Evolutionary conservation across 495 filamentous ascomycete genomes (phyloP).

Genomic region (Staphylotrichum longicolle): DNA sequence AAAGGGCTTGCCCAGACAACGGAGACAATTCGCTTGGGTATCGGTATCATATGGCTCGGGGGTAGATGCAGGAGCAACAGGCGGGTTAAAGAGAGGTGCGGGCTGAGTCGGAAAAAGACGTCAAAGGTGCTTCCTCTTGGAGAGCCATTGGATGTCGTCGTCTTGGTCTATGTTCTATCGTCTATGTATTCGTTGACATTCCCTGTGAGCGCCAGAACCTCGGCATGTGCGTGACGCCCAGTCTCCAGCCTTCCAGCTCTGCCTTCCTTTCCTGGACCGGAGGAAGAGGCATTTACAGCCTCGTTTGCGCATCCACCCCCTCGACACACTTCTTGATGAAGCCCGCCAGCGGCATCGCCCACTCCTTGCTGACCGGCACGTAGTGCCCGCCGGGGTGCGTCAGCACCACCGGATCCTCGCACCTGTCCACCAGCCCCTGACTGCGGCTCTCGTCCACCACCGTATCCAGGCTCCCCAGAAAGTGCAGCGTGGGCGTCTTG

Average conservation of each 20-base stretch:
- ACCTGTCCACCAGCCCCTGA: conserved; percentile 63
- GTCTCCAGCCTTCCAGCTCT: too few species aligned
- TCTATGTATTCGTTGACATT: too few species aligned
- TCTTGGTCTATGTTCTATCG: neutral
- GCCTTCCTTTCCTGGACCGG: too few species aligned
- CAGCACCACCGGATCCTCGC: conserved; percentile 61
- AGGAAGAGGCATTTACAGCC: neutral
- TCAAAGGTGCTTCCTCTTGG: neutral
- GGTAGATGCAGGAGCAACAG: conserved; percentile 19
- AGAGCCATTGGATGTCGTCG: neutral
- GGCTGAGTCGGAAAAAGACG: conserved; percentile 7
- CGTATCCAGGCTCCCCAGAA: conserved; percentile 80
- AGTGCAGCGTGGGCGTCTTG: conserved; percentile 73
- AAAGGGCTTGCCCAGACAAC: too few species aligned
- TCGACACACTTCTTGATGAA: conserved; percentile 66
- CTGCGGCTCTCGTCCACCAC: conserved; percentile 79
- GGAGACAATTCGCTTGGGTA: neutral
- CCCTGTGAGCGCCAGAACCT: too few species aligned
- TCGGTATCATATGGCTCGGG: conserved; percentile 10
- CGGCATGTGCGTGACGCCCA: too few species aligned
- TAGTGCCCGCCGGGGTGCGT: conserved; percentile 94
- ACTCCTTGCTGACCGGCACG: conserved; percentile 77
- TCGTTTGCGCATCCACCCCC: conserved; percentile 14
- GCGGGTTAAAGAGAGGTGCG: conserved; percentile 11
- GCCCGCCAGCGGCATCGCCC: conserved; percentile 66